A percentile compares a stretch with the other conserved stretches of the same genome.
These are phyloP conservation scores for Colletotrichum orchidophilum DNA, from an alignment of 2,329 filamentous ascomycete genomes.

Conservation along the genomic window DNA sequence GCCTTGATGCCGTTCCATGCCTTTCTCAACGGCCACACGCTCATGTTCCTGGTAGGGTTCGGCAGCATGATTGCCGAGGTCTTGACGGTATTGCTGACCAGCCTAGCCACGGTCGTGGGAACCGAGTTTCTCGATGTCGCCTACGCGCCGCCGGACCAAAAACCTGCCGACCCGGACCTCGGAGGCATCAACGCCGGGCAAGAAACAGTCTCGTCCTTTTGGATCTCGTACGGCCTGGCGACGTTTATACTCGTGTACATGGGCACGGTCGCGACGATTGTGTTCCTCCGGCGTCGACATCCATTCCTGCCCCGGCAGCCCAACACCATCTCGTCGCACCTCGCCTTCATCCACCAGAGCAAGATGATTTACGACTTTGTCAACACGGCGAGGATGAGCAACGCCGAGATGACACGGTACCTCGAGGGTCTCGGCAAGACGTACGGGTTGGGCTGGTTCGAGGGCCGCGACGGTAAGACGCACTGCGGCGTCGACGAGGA, in stretches of 20 bases:
- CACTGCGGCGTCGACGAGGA: slow-evolving; percentile 85
- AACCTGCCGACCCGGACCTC: slow-evolving; percentile 18
- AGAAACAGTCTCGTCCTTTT: slow-evolving; percentile 72
- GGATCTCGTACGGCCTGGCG: slow-evolving; percentile 69
- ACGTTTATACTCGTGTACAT: slow-evolving; percentile 74
- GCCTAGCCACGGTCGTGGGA: slow-evolving; percentile 72
- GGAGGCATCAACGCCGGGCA: slow-evolving; percentile 59
- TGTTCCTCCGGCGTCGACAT: slow-evolving; percentile 70
- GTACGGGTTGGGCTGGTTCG: slow-evolving; percentile 83
- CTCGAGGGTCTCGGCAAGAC: slow-evolving; percentile 70
- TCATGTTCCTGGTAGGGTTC: slow-evolving; percentile 75
- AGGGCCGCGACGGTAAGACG: slow-evolving; percentile 74
- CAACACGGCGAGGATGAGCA: slow-evolving; percentile 71
- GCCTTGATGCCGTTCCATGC: slow-evolving; percentile 71
- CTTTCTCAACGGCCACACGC: slow-evolving; percentile 69
- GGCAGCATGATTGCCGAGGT: slow-evolving; percentile 79
- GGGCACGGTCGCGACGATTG: slow-evolving; percentile 64
- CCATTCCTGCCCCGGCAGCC: slow-evolving; percentile 82
- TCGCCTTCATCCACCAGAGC: slow-evolving; percentile 82
- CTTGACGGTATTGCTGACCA: slow-evolving; percentile 74
- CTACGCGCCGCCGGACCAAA: slow-evolving; percentile 28
- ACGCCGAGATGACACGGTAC: slow-evolving; percentile 67
- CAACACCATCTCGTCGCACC: slow-evolving; percentile 78
- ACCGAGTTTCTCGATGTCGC: slow-evolving; percentile 61
- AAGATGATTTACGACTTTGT: slow-evolving; percentile 84